A percentile compares a stretch with the other conserved stretches of the same genome.
Conservation (phyloP, 2,329 filamentous ascomycete genomes). For the Plenodomus biglobosus region DNA sequence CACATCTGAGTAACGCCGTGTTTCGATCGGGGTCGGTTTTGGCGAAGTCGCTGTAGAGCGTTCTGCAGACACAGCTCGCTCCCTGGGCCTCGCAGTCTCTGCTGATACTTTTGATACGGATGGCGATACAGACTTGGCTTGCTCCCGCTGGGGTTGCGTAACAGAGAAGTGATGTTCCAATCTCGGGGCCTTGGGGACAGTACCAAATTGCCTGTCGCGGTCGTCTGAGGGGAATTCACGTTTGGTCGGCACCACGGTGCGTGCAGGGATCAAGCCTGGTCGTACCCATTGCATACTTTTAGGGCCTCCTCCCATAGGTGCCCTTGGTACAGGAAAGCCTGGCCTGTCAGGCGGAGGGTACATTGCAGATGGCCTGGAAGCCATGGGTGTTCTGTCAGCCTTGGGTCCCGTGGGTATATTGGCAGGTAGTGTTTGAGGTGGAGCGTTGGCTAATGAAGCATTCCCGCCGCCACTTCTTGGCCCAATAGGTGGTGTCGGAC, state of each 20-base stretch:
- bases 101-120: conserved; percentile 17
- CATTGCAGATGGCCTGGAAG: conserved; percentile 32
- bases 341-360: conserved; percentile 35
- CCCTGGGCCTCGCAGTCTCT: conserved; percentile 21
- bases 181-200: conserved; percentile 37
- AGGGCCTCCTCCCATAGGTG: conserved; percentile 36
- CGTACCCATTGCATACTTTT: conserved; percentile 49
- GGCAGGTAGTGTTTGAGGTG: conserved; percentile 38
- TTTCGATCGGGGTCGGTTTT: conserved; percentile 33
- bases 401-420: conserved; percentile 48
- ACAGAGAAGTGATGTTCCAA: conserved; percentile 27
- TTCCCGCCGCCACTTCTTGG: conserved; percentile 25
- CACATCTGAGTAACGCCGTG: conserved; percentile 38
- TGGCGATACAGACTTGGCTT: conserved; percentile 29
- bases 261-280: conserved; percentile 41
- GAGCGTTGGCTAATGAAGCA: conserved; percentile 33
- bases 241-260: conserved; percentile 47
- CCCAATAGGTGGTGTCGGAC: conserved; percentile 28
- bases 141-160: conserved; percentile 20
- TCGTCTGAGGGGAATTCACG: conserved; percentile 50
- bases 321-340: conserved; percentile 31
- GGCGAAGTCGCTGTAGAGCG: conserved; percentile 22
- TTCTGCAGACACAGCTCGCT: conserved; percentile 27
- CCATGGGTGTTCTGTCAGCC: conserved; percentile 38
- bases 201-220: conserved; percentile 41